phyloP scores from a whole-genome alignment of 2,329 filamentous ascomycete genomes.

The Orbilia oligospora region DNA sequence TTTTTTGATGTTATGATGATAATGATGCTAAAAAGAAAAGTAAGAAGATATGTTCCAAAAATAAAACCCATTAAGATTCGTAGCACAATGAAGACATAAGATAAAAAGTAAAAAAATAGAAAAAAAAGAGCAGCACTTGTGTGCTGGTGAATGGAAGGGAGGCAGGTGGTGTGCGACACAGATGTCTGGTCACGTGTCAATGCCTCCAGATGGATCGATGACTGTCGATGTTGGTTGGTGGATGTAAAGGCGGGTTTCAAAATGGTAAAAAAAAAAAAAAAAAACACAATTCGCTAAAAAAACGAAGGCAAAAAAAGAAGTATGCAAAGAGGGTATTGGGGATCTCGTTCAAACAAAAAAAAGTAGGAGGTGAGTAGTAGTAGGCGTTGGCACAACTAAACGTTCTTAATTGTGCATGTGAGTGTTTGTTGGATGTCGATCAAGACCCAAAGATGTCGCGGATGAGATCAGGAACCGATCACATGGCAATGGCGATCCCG shows the following conservation, averaged over 20 bases:
- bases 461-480: constrained; percentile 2
- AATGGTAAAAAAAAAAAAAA: constrained; percentile 12
- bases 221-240: constrained; percentile 30
- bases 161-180: constrained; percentile 50
- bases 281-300: constrained; percentile 43
- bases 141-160: constrained; percentile 13
- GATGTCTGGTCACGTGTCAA: constrained; percentile 30
- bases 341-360: constrained; percentile 14
- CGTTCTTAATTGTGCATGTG: not conserved
- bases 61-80: constrained; percentile 51
- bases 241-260: constrained; percentile 19
- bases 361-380: not conserved
- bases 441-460: not conserved
- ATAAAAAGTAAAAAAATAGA: no score
- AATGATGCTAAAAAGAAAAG: not conserved
- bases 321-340: constrained; percentile 49
- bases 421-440: not conserved
- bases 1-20: constrained; percentile 55
- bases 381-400: not conserved
- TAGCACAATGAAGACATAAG: constrained; percentile 50
- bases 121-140: not conserved
- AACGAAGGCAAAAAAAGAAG: constrained; percentile 38
- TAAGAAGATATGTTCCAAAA: constrained; percentile 55
- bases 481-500: constrained; percentile 55
- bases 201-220: constrained; percentile 45